Percentiles rank a stretch among this genome's conserved stretches.
Conservation (phyloP, 1,284 basidiomycete species). For the Ustilago sp. region DNA sequence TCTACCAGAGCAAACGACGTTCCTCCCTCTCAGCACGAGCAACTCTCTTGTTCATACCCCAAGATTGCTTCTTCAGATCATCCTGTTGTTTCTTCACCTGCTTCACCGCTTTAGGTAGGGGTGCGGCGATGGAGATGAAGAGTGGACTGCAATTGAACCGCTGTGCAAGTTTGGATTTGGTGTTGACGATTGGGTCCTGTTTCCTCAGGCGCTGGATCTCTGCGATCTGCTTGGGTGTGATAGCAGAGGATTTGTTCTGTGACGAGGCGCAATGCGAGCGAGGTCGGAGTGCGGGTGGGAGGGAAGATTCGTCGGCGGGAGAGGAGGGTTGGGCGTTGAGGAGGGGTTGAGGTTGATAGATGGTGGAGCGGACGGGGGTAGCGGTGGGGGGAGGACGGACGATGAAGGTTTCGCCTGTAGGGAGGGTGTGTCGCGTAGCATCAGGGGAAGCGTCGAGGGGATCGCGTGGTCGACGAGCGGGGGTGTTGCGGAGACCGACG, state of each 20-base stretch:
- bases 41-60: slow-evolving; percentile 65
- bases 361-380: slow-evolving; percentile 31
- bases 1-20: slow-evolving; percentile 54
- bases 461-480: slow-evolving; percentile 63
- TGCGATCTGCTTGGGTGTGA: slow-evolving; percentile 57
- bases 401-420: slow-evolving; percentile 63
- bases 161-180: slow-evolving; percentile 54
- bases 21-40: slow-evolving; percentile 50
- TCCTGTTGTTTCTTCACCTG: slow-evolving; percentile 44
- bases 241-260: slow-evolving; percentile 3
- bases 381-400: slow-evolving; percentile 60
- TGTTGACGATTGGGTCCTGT: slow-evolving; percentile 54
- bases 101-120: slow-evolving; percentile 52
- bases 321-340: slow-evolving; percentile 34
- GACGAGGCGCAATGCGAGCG: slow-evolving; percentile 13
- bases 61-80: slow-evolving; percentile 42
- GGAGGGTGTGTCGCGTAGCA: slow-evolving; percentile 55
- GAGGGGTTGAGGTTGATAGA: slow-evolving; percentile 45
- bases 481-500: slow-evolving; percentile 53
- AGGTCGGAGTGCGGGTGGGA: slow-evolving; percentile 51
- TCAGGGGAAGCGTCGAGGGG: slow-evolving; percentile 56
- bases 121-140: slow-evolving; percentile 65
- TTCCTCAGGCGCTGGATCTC: slow-evolving; percentile 58
- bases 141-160: slow-evolving; percentile 58
- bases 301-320: slow-evolving; percentile 4